Evolutionary conservation across 441 rosid species (phyloP), one percentile per base, ranked within the genome.

Genomic region (Populus hybrid): DNA sequence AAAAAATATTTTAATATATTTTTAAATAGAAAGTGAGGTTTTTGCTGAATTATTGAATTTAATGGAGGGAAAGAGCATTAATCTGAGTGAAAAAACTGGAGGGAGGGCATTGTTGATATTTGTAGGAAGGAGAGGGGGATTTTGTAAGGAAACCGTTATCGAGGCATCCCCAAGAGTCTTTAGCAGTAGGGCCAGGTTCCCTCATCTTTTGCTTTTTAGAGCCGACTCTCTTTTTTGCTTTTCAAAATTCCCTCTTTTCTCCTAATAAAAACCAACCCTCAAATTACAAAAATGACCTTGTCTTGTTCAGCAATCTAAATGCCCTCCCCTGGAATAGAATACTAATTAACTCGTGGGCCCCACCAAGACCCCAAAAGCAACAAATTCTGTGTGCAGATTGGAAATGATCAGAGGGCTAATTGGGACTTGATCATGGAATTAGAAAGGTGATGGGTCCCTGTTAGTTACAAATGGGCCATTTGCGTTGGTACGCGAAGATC

Each of bases 181-280:
- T 67, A 46, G 50, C 19, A 26, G 78, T 80, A 84, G 87, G 86
- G 72, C 87, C 85, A 65, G 26, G 75, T 79, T 24, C 67, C 23
- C 4, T 46, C 4, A 34, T 38, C 83, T 79, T 84, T 86, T 78
- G 16, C 85, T 85, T 86, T 34, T 38, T 84, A 76, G 78, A 78
- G 85, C 82, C 80, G 82, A 79, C 81, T 65, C 78, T 57, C 42
- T 21, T 78, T 73, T 80, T 85, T 81, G 23, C 66, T 32, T 78
- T 86, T 77, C 81, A 38, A 85, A 81, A 82, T 83, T 84, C 85
- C 76, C 63, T 75, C 78, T 73, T 59, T 72, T 11, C 57, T 46
- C 57, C 57, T 4, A 46, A 14, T 6, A 1, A 16, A 19, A 35
- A 38, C 34, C 4, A n/a, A 4, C 0, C 3, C 0, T 1, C 0